Conservation (phyloP, 305 asterid genomes). For the Rubia occidens region DNA sequence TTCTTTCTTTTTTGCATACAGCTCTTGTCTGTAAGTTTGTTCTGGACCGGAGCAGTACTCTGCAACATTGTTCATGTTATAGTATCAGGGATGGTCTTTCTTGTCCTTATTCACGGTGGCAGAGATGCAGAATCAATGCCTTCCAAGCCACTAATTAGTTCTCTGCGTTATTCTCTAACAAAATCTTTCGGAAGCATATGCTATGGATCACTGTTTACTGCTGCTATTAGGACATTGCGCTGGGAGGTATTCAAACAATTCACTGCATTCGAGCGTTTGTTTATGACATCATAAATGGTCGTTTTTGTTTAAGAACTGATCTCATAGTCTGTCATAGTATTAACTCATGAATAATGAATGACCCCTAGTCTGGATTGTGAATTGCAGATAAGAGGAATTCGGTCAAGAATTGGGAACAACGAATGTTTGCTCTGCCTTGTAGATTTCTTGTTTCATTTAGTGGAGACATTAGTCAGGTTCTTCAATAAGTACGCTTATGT, state of each 20-base stretch:
- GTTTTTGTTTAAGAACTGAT: constrained; percentile 15
- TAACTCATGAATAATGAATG: constrained; percentile 13
- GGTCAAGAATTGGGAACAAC: constrained; percentile 91
- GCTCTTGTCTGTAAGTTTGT: constrained; percentile 81
- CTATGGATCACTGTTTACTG: constrained; percentile 97
- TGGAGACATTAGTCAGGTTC: constrained; percentile 91
- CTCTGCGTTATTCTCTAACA: constrained; percentile 66
- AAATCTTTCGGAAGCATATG: constrained; percentile 97
- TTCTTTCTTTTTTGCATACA: constrained; percentile 25
- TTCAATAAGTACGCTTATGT: constrained; percentile 97
- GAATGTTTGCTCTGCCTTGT: constrained; percentile 97
- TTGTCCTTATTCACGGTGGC: constrained; percentile 78
- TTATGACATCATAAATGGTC: constrained; percentile 7
- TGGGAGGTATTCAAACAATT: constrained; percentile 63
- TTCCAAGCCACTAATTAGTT: constrained; percentile 57
- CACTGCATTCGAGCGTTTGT: constrained; percentile 6
- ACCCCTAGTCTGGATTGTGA: constrained; percentile 12
- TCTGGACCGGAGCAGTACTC: constrained; percentile 98
- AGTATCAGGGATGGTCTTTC: constrained; percentile 93
- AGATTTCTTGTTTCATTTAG: constrained; percentile 84
- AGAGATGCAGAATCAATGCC: constrained; percentile 82
- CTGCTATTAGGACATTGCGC: constrained; percentile 82
- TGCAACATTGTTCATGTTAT: constrained; percentile 83
- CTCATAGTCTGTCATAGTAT: not conserved
- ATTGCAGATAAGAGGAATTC: constrained; percentile 84